These are phyloP conservation scores for Apiotrichum akiyoshidainum DNA, from an alignment of 1,284 basidiomycete species.

Conservation along the genomic window DNA sequence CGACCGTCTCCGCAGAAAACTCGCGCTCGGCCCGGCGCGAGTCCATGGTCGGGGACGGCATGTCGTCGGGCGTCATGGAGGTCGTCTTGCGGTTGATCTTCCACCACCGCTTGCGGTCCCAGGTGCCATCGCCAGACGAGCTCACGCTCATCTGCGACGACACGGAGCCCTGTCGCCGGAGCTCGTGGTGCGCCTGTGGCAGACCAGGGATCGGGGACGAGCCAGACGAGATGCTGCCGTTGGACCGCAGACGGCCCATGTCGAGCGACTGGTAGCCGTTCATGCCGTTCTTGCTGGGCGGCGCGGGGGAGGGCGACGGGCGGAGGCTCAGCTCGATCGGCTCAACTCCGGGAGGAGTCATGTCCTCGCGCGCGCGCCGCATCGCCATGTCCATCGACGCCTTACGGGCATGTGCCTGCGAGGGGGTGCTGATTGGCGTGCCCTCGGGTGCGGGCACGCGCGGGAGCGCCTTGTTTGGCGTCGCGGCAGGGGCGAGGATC, in stretches of 20 bases:
- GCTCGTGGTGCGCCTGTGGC: slow-evolving; percentile 11
- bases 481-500: background rate
- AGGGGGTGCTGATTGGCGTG: background rate
- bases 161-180: slow-evolving; percentile 20
- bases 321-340: slow-evolving; percentile 2
- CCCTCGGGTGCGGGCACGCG: background rate
- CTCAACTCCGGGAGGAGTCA: background rate
- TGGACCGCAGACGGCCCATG: background rate
- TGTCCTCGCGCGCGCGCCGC: background rate
- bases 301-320: background rate
- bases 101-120: slow-evolving; percentile 37
- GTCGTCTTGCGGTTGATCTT: slow-evolving; percentile 11
- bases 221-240: background rate
- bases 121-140: background rate
- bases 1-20: slow-evolving; percentile 10
- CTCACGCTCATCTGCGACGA: slow-evolving; percentile 5
- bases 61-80: background rate
- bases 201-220: background rate
- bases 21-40: slow-evolving; percentile 6
- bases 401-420: slow-evolving; percentile 1
- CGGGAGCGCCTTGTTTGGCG: slow-evolving; percentile 5
- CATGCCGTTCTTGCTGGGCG: background rate
- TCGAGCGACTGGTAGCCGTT: background rate
- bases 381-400: background rate
- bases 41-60: background rate